These are phyloP conservation scores for Xerocomellus intermedius DNA, from an alignment of 768 basidiomycete genomes.

Conservation along the genomic window DNA sequence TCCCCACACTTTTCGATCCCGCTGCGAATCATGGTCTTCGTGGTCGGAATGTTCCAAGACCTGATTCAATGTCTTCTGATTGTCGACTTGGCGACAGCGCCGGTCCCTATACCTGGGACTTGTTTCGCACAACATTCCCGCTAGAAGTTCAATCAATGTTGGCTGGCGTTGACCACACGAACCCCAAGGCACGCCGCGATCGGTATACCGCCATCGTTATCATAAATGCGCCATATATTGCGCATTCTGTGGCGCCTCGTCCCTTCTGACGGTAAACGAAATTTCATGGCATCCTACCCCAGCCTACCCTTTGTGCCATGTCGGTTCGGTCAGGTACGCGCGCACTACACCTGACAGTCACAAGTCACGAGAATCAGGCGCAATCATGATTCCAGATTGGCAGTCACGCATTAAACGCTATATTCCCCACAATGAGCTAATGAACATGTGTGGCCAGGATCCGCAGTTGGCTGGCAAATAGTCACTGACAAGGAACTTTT, in stretches of 20 bases:
- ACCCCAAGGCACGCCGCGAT: not conserved
- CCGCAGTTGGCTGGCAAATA: slow-evolving; percentile 1
- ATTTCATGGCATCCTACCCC: not conserved
- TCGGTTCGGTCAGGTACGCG: slow-evolving; percentile 8
- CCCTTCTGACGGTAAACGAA: not conserved
- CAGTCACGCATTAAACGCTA: slow-evolving; percentile 16
- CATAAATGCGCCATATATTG: not conserved
- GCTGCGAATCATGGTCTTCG: slow-evolving; percentile 1
- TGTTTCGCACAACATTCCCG: slow-evolving; percentile 4
- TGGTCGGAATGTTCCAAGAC: slow-evolving; percentile 6
- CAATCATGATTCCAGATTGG: slow-evolving; percentile 19
- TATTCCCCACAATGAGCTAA: slow-evolving; percentile 26
- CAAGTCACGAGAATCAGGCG: slow-evolving; percentile 17
- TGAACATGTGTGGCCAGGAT: slow-evolving; percentile 17
- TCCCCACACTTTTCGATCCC: slow-evolving; percentile 12
- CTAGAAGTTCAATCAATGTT: not conserved
- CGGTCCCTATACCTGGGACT: not conserved
- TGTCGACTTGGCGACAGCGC: slow-evolving; percentile 8
- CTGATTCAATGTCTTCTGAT: not conserved
- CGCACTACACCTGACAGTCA: not conserved
- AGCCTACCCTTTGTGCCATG: not conserved
- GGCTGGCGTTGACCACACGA: not conserved
- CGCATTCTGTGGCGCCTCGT: not conserved
- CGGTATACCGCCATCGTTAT: not conserved
- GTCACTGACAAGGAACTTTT: not conserved